Base-by-base conservation (phyloP, 176 grass and related monocot genomes). In the Juncus effusus region DNA sequence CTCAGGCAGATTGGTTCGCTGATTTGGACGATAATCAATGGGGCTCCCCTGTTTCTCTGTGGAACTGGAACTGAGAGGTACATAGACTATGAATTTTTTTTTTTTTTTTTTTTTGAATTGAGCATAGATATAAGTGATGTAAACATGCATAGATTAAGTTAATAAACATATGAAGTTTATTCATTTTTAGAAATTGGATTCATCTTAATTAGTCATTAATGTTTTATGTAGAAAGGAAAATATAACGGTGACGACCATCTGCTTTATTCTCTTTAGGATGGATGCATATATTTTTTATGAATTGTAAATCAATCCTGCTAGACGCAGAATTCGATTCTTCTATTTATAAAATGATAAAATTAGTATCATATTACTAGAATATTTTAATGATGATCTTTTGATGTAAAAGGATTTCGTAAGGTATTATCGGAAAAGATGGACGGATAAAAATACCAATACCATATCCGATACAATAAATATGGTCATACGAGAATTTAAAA, bases 1-100 rank as follows among this genome's bases (percentile, higher is more conserved):
- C 82, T 41, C 42, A 64, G 42, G 6, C 54, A 13, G 49, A 63
- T 16, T 58, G 53, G 37, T 59, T 44, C 1, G 50, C 4, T 41
- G 36, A 42, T 28, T 59, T 71, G 13, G 4, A 71, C 16, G 44
- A 47, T 47, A 44, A 44, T 38, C 4, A 44, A 4, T 58, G 67
- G 53, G 38, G 37, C 10, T 13, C 53, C 5, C 9, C 38, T 0
- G 3, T 71, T 47, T 71, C 51, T 12, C n/a, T 71, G 67, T 59
- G 67, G 67, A 59, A 28, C 40, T 71, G 13, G 41, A 5, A n/a
- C 19, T 28, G 19, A 28, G 14, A 16, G 51, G 3, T 16, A 15
- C 3, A 16, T 7, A n/a, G 19, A 42, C 0, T 9, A 39, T 3
- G 39, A 40, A 56, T 12, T 6, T 9, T 54, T 10, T 6, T 70